phyloP scores from a whole-genome alignment of 2,329 filamentous ascomycete species.

The Trichoderma sp. region DNA sequence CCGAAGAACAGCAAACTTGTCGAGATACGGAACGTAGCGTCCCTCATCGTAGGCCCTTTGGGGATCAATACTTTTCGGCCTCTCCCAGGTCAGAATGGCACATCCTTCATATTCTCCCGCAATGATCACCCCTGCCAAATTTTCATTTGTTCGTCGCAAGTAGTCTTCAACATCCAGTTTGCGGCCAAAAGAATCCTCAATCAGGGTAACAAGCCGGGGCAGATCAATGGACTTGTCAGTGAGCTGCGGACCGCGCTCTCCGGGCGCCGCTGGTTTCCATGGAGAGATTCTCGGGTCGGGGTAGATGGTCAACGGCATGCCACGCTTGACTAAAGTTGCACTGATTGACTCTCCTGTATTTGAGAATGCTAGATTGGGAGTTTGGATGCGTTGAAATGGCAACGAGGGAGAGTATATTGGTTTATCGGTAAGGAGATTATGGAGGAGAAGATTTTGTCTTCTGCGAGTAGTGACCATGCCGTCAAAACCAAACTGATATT shows the following conservation, averaged over 20 bases:
- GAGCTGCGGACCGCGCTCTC: conserved; percentile 65
- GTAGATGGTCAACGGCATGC: conserved; percentile 85
- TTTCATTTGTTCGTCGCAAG: conserved; percentile 75
- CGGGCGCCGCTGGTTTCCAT: conserved; percentile 70
- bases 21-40: conserved; percentile 85
- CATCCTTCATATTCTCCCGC: conserved; percentile 96
- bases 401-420: conserved; percentile 90
- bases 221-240: conserved; percentile 84
- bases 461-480: conserved; percentile 59
- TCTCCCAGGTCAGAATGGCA: conserved; percentile 93
- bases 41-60: conserved; percentile 58
- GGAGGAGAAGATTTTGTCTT: conserved; percentile 81
- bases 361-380: conserved; percentile 42
- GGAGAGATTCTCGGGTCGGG: conserved; percentile 70
- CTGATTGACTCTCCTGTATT: conserved; percentile 39
- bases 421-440: conserved; percentile 95
- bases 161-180: conserved; percentile 85
- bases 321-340: conserved; percentile 86
- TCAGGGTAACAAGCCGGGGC: conserved; percentile 78
- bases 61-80: conserved; percentile 63
- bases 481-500: conserved; percentile 56
- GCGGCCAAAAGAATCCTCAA: conserved; percentile 90
- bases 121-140: conserved; percentile 88
- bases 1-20: conserved; percentile 95
- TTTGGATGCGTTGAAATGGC: conserved; percentile 67